A percentile compares a stretch with the other conserved stretches of the same genome.
These are phyloP conservation scores for Penicillium sp. DNA, from an alignment of 2,329 filamentous ascomycete genomes.

Conservation along the genomic window DNA sequence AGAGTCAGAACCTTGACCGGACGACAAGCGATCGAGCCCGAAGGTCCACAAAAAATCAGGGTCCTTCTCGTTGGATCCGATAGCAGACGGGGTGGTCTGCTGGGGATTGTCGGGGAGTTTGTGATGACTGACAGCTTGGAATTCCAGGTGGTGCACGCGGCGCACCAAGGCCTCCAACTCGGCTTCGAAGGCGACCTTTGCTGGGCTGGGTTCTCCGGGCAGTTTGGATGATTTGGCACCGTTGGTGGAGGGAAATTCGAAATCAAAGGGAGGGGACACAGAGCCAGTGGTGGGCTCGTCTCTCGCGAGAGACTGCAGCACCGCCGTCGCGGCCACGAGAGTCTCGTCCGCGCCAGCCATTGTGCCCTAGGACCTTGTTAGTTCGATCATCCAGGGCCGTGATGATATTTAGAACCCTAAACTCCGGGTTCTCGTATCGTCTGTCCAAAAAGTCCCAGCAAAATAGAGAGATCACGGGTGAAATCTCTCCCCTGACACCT, in stretches of 20 bases:
- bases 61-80: slow-evolving; percentile 60
- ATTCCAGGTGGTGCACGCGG: slow-evolving; percentile 82
- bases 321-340: slow-evolving; percentile 53
- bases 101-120: slow-evolving; percentile 79
- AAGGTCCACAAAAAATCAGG: slow-evolving; percentile 42
- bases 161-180: slow-evolving; percentile 80
- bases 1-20: slow-evolving; percentile 44
- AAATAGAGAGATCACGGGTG: background rate
- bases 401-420: background rate
- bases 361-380: slow-evolving; percentile 41
- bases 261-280: slow-evolving; percentile 44
- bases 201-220: slow-evolving; percentile 75
- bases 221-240: slow-evolving; percentile 67
- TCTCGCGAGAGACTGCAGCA: slow-evolving; percentile 54
- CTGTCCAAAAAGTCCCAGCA: background rate
- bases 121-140: slow-evolving; percentile 65
- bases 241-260: slow-evolving; percentile 51
- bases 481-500: background rate
- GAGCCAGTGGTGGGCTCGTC: slow-evolving; percentile 44
- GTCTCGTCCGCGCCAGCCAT: slow-evolving; percentile 57
- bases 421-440: background rate
- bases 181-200: slow-evolving; percentile 79
- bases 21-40: slow-evolving; percentile 43
- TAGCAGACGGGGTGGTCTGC: slow-evolving; percentile 66
- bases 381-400: slow-evolving; percentile 13